Percentiles rank a stretch among this genome's conserved stretches.
phyloP scores from a whole-genome alignment of 2,329 filamentous ascomycete species.

The Amesomyces nigricolor region DNA sequence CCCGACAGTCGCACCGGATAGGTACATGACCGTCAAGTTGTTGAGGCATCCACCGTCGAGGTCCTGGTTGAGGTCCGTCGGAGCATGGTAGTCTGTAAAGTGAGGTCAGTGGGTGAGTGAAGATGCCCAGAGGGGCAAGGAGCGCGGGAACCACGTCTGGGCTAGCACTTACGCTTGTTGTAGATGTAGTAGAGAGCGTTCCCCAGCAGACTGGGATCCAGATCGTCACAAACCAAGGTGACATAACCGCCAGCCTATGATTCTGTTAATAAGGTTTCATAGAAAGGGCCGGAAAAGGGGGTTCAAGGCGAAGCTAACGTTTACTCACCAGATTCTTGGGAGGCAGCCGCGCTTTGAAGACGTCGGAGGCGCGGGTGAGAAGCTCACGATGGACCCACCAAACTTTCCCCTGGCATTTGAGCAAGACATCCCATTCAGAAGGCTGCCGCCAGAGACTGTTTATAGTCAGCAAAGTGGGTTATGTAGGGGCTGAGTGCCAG shows the following conservation, averaged over 20 bases:
- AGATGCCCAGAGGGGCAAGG: background rate
- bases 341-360: constrained; percentile 14
- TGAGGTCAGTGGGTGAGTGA: background rate
- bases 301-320: background rate
- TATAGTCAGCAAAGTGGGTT: background rate
- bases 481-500: background rate
- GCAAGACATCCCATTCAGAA: constrained; percentile 20
- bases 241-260: constrained; percentile 7
- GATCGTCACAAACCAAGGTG: constrained; percentile 15
- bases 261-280: background rate
- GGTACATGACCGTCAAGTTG: constrained; percentile 26
- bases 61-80: background rate
- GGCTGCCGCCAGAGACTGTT: constrained; percentile 20
- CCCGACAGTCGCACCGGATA: constrained; percentile 26
- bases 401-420: constrained; percentile 8
- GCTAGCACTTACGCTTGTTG: constrained; percentile 15
- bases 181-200: constrained; percentile 30
- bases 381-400: constrained; percentile 23
- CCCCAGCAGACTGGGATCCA: constrained; percentile 20
- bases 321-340: constrained; percentile 14
- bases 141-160: background rate
- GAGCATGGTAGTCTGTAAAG: background rate
- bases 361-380: constrained; percentile 18
- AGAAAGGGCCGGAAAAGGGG: background rate
- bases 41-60: constrained; percentile 20